Base-by-base conservation (phyloP, 139 green algal genomes). In the Yamagishiella unicocca region DNA sequence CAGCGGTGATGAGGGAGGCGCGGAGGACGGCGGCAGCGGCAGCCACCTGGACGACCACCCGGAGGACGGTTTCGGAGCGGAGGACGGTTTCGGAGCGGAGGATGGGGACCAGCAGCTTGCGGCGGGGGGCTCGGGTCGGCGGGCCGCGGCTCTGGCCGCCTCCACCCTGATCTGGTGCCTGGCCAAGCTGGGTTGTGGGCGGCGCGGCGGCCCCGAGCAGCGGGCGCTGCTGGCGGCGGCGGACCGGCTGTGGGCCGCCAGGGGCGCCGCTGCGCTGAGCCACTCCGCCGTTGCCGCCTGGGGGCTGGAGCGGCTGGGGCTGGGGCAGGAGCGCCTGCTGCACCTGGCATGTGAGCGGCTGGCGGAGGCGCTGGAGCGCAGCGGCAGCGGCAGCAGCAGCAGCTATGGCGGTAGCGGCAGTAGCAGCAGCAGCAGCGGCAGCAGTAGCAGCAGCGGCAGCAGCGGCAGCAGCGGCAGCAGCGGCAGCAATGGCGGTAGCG, bases 251-350 rank as follows among this genome's bases (percentile, higher is more conserved):
- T 62, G 61, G 62, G 42, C n/a, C 21, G 79, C 62, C 0, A 17
- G 42, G 4, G 9, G 4, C 4, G 2, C 27, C 31, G 64, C 61
- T 31, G 38, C 2, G 10, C 43, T 77, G 22, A 67, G 62, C n/a
- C 80, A 86, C n/a, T 21, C 22, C 33, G 80, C 80, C 2, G 24
- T 38, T 33, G 80, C 80, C 6, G 80, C 64, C 37, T 86, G 80
- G 80, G 43, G 62, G 21, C n/a, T 77, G 64, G 22, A 86, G 64
- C 80, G 35, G 31, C 31, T 86, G 31, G 80, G 80, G 17, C n/a
- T 77, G 22, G 27, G 19, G 43, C 40, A 45, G 27, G 40, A 8
- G 19, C 40, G n/a, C 40, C 61, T 85, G 61, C 29, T 75, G 61
- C 6, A 22, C 2, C 55, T 85, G 40, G 79, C 79, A 21, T 25